A percentile compares a stretch with the other conserved stretches of the same genome.
Conservation (phyloP, 2,329 filamentous ascomycete genomes). For the Verticillium nonalfalfae region DNA sequence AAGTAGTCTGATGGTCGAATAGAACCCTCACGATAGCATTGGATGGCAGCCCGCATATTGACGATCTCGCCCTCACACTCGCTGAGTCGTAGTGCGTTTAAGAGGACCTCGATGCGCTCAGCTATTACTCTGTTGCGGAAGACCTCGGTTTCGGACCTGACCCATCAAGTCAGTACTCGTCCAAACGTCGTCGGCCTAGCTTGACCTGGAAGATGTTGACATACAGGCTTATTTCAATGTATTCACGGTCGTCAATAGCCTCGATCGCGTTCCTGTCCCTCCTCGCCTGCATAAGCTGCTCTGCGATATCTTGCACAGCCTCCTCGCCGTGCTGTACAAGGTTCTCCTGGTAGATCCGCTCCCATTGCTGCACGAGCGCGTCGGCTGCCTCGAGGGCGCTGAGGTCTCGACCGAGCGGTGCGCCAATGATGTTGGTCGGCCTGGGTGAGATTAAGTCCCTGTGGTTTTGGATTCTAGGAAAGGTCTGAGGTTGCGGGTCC, state of each 20-base stretch:
- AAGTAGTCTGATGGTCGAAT: constrained; percentile 31
- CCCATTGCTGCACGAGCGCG: constrained; percentile 27
- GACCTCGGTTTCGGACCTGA: constrained; percentile 12
- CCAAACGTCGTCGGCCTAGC: neutral
- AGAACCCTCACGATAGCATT: constrained; percentile 29
- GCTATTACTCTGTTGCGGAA: constrained; percentile 20
- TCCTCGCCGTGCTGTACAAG: constrained; percentile 12
- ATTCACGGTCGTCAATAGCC: constrained; percentile 10
- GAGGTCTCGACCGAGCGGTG: constrained; percentile 25
- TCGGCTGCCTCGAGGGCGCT: constrained; percentile 28
- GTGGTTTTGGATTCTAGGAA: neutral
- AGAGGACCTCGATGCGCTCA: constrained; percentile 23
- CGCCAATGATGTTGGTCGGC: constrained; percentile 25
- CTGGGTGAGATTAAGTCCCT: neutral
- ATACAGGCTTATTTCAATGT: neutral
- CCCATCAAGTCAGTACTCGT: constrained; percentile 4
- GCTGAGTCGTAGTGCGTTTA: constrained; percentile 21
- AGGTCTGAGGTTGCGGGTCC: neutral
- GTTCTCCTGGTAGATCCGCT: constrained; percentile 20
- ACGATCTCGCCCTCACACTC: constrained; percentile 26
- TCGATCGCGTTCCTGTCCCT: constrained; percentile 19
- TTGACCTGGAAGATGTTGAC: neutral
- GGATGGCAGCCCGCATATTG: constrained; percentile 35
- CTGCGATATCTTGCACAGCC: constrained; percentile 14
- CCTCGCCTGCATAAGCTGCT: constrained; percentile 11